These are phyloP conservation scores for Saccharomycopsis microspora DNA, from an alignment of 805 yeast genomes.

Conservation along the genomic window DNA sequence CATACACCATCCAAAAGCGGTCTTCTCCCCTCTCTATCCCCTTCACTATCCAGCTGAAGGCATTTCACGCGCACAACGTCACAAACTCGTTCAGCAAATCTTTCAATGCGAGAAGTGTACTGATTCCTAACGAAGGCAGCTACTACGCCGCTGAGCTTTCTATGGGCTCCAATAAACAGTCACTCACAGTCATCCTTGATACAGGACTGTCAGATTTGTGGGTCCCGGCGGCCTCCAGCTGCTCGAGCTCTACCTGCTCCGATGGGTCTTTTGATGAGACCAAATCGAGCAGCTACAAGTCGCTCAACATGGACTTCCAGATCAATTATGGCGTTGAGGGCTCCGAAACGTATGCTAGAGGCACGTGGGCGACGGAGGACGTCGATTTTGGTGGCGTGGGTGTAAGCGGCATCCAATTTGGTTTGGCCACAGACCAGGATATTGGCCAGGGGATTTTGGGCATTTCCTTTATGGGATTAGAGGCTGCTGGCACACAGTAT, in stretches of 20 bases:
- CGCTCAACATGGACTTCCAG: constrained; percentile 23
- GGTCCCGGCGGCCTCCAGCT: constrained; percentile 24
- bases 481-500: constrained; percentile 30
- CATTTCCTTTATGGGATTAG: constrained; percentile 9
- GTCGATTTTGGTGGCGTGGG: constrained; percentile 12
- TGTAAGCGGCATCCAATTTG: constrained; percentile 5
- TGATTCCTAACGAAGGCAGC: constrained; percentile 23
- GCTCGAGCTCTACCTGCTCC: neutral
- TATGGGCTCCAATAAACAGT: constrained; percentile 34
- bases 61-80: too few relatives aligned
- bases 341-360: constrained; percentile 37
- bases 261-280: constrained; percentile 18
- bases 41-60: too few relatives aligned
- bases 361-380: constrained; percentile 25
- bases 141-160: constrained; percentile 34
- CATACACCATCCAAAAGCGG: too few relatives aligned
- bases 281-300: constrained; percentile 17
- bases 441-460: constrained; percentile 9
- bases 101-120: too few relatives aligned
- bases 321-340: constrained; percentile 27
- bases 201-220: constrained; percentile 40
- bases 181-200: constrained; percentile 32
- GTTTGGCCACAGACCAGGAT: constrained; percentile 6
- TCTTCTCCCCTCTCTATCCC: too few relatives aligned
- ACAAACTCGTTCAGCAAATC: too few relatives aligned